Conservation (phyloP, 2,329 filamentous ascomycete species). For the Fusarium sp. region DNA sequence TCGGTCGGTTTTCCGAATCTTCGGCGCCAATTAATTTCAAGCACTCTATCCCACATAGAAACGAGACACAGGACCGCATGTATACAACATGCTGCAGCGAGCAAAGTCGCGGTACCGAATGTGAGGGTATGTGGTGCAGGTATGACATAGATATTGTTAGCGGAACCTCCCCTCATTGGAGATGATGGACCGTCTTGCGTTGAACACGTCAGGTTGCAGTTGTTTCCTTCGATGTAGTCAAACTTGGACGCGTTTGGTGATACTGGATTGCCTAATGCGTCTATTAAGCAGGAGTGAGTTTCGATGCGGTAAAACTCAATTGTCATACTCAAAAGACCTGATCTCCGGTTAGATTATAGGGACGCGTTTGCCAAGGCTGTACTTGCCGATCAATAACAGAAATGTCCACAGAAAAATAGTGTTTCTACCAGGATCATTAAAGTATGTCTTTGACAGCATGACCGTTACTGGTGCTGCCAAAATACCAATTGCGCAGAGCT, state of each 20-base stretch:
- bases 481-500: constrained; percentile 73
- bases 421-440: constrained; percentile 70
- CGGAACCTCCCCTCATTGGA: constrained; percentile 63
- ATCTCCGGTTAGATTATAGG: background rate
- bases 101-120: constrained; percentile 68
- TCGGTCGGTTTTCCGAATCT: constrained; percentile 43
- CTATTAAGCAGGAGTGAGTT: constrained; percentile 54
- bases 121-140: constrained; percentile 65
- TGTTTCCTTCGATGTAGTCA: constrained; percentile 51
- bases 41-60: constrained; percentile 72
- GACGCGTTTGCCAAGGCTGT: rapidly evolving
- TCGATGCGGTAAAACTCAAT: constrained; percentile 71
- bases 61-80: constrained; percentile 70
- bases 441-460: constrained; percentile 70
- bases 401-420: constrained; percentile 74
- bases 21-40: constrained; percentile 69
- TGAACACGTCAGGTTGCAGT: constrained; percentile 62
- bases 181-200: constrained; percentile 60
- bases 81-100: constrained; percentile 72
- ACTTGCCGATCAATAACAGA: constrained; percentile 67
- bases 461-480: constrained; percentile 72
- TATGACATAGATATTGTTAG: constrained; percentile 71
- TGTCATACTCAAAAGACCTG: constrained; percentile 68
- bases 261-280: constrained; percentile 52
- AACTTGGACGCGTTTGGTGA: constrained; percentile 53